Evolutionary conservation across 805 yeast species (phyloP).

Genomic region (Scheffersomyces ergatensis): DNA sequence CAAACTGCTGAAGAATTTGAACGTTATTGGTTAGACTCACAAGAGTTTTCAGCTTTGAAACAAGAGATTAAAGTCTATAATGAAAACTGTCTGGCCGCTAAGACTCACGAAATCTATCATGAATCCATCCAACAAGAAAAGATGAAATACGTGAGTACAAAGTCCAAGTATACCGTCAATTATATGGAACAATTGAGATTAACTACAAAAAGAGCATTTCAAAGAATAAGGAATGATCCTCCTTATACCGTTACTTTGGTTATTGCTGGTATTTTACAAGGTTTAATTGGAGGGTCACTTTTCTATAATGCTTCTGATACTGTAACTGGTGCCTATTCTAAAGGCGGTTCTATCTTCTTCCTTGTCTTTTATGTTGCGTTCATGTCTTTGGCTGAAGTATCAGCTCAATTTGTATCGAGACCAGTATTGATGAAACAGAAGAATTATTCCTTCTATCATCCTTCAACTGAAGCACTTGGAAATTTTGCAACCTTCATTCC

Average conservation of each 20-base stretch:
- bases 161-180: slow-evolving; percentile 44
- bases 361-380: slow-evolving; percentile 52
- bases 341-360: slow-evolving; percentile 65
- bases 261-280: slow-evolving; percentile 49
- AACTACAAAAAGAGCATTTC: slow-evolving; percentile 50
- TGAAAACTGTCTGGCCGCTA: slow-evolving; percentile 17
- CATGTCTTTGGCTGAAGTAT: slow-evolving; percentile 47
- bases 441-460: slow-evolving; percentile 26
- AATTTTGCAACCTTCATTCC: slow-evolving; percentile 20
- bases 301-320: slow-evolving; percentile 49
- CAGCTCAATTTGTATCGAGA: slow-evolving; percentile 20
- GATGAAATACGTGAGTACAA: slow-evolving; percentile 30
- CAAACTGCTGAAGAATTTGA: slow-evolving; percentile 61
- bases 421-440: slow-evolving; percentile 28
- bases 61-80: slow-evolving; percentile 21
- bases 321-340: slow-evolving; percentile 58
- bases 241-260: slow-evolving; percentile 46
- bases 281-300: slow-evolving; percentile 64
- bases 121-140: slow-evolving; percentile 36
- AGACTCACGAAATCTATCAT: slow-evolving; percentile 31
- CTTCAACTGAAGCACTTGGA: slow-evolving; percentile 25
- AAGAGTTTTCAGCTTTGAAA: slow-evolving; percentile 16
- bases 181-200: slow-evolving; percentile 48
- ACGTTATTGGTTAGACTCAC: slow-evolving; percentile 53
- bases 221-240: slow-evolving; percentile 56